Evolutionary conservation across 805 yeast species (phyloP), one percentile per base, ranked within the genome.

Genomic region (Kodamaea laetipori): DNA sequence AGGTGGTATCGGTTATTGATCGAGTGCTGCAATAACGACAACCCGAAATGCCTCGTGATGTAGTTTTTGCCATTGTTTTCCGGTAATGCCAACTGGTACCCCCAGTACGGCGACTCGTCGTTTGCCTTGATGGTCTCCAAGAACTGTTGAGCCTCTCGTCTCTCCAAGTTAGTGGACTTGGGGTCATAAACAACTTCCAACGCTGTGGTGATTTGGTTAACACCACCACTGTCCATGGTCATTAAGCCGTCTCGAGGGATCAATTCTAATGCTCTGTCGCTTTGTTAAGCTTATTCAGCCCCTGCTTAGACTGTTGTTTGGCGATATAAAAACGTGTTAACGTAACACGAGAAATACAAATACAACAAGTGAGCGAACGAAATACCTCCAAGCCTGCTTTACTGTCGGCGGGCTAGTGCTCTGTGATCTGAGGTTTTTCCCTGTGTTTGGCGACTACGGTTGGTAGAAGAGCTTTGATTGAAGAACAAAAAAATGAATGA

Each of bases 21-120:
- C 15, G 96, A 80, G 53, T 81, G 73, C 51, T 89, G 88, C 23
- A 94, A 66, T 48, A 94, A 66, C 12, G 92, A 82, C 30, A 94
- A 69, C 0, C 99, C 99, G 61, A 82, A 94, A 63, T 95, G 97
- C 48, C 96, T 81, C 17, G 90, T 90, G 19, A 88, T 81, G 51
- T 73, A 78, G 58, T 84, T 78, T 34, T 77, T 70, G 35, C 65
- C 66, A 52, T 81, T 69, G 66, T 78, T 69, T 61, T 81, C 78
- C 1, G 79, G 79, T 18, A 79, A 59, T 1, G 96, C 89, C 46
- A 94, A 74, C 60, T 86, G 89, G 64, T 84, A 92, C 2, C 97
- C 97, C 90, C 96, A 89, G 48, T 71, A 79, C 0, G 99, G 97
- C 15, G 95, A 83, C 58, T 90, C 95, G 7, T 83, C 86, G 48